phyloP scores from a whole-genome alignment of 108 stramenopile genomes.

The Cylindrotheca fusiformis region DNA sequence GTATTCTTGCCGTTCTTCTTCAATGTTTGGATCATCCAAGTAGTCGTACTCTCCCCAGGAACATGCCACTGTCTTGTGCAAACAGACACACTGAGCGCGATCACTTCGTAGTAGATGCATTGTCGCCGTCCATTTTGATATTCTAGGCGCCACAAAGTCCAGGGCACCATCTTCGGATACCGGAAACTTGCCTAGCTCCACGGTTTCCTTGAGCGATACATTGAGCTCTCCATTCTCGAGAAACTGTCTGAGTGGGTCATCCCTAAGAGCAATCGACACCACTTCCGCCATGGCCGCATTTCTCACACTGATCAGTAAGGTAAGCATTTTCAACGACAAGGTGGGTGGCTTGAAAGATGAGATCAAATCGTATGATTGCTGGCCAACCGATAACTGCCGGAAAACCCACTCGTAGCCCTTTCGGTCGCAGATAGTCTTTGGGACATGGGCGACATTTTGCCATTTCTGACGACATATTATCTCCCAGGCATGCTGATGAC shows the following conservation, averaged over 20 bases:
- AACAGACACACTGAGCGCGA: not conserved
- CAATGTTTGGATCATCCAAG: not conserved
- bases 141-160: not conserved
- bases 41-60: slow-evolving; percentile 13
- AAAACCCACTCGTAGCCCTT: slow-evolving; percentile 6
- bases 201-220: not conserved
- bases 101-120: slow-evolving; percentile 1
- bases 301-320: not conserved
- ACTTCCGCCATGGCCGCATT: not conserved
- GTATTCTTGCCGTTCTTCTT: not conserved
- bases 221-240: slow-evolving; percentile 4
- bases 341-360: not conserved
- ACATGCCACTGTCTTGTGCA: not conserved
- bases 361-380: not conserved
- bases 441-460: not conserved
- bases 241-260: not conserved
- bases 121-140: slow-evolving; percentile 1
- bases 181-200: not conserved
- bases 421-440: not conserved
- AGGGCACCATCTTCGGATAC: not conserved
- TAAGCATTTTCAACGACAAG: not conserved
- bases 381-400: not conserved
- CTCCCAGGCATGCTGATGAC: not conserved
- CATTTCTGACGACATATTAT: not conserved
- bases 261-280: not conserved